Evolutionary conservation across 2,329 filamentous ascomycete species (phyloP), one percentile per base, ranked within the genome.

Genomic region (Penicillium sp.): DNA sequence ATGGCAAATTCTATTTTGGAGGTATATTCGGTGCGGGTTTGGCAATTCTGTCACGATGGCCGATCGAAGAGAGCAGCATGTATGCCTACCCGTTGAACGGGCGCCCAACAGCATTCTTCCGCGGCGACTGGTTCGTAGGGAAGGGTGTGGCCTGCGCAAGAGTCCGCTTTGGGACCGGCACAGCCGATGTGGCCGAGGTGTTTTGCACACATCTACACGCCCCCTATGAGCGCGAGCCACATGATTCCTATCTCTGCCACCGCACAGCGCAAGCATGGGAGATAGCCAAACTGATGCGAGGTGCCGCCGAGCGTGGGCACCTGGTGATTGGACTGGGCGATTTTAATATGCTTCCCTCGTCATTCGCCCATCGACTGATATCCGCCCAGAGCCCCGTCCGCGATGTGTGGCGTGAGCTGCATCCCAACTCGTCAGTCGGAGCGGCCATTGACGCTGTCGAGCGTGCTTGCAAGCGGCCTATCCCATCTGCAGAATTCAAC

Each of bases 101-200:
- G 13, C 79, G 91, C 13, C 93, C 93, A 4, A 91, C 89, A 7
- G 91, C 91, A 4, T 95, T 97, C 68, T 96, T 85, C 70, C 77
- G 91, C 45, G 93, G 93, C 8, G 91, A 97, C 65, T 97, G 91
- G 88, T 97, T 83, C 60, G 90, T 96, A 7, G 93, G 93, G 0
- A 97, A 97, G 64, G 93, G 93, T 11, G 82, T 97, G 28, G 93
- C 91, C 5, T 85, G 80, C 59, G 91, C 91, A 2, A 78, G 79
- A 48, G 84, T 97, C 53, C 75, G 86, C 3, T 83, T 85, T 51
- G 87, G 87, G 0, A 70, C 77, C 0, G 76, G 70, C 1, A 63
- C 66, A 30, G 77, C 78, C 43, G 84, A 93, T 52, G 70, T 90
- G 8, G 74, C 88, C 13, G 88, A 96, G 59, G 87, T 97, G 2